Evolutionary conservation across 495 filamentous ascomycete species (phyloP), one percentile per base, ranked within the genome.

Genomic region (Letharia lupina): DNA sequence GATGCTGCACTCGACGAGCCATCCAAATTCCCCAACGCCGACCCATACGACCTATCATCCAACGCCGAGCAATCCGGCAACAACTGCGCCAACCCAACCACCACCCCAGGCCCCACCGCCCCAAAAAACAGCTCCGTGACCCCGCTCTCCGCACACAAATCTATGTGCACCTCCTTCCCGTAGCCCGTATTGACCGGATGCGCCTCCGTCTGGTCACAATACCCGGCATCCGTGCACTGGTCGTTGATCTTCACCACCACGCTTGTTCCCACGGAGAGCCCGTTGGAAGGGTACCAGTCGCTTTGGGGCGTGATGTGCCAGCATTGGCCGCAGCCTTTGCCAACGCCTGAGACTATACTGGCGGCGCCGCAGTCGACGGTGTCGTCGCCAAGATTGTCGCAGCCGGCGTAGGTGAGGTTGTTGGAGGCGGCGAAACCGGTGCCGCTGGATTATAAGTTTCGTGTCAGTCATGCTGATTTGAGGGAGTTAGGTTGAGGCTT

Each of bases 101-200:
- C 61, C 62, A 35, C 67, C 64, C 44, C 66, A 62, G 28, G 65
- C 42, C 47, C 52, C n/a, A 56, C 50, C 20, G 41, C 40, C 28
- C 68, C 68, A 65, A 69, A 71, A 67, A 69, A 69, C 23, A 61
- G 64, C 40, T 48, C 28, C 52, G 68, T 62, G 20, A 63, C 68
- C 23, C 60, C 61, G 6, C 61, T 64, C 8, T 39, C 54, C 2
- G 57, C 60, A 35, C 68, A 69, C 1, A 67, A 44, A 64, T 69
- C 68, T 23, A 67, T 67, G 40, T 67, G 68, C 33, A 69, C 57
- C 10, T 66, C 60, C 35, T 66, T 66, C 9, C 65, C 65, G 31
- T 67, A 69, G 20, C 64, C 40, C 45, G 54, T 63, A 12, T 66
- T 69, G 61, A 63, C 47, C 33, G 48, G 33, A 8, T 35, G 18